Evolutionary conservation across 1,284 basidiomycete genomes (phyloP), one percentile per base, ranked within the genome.

Genomic region (Salmacisia buchloeana): DNA sequence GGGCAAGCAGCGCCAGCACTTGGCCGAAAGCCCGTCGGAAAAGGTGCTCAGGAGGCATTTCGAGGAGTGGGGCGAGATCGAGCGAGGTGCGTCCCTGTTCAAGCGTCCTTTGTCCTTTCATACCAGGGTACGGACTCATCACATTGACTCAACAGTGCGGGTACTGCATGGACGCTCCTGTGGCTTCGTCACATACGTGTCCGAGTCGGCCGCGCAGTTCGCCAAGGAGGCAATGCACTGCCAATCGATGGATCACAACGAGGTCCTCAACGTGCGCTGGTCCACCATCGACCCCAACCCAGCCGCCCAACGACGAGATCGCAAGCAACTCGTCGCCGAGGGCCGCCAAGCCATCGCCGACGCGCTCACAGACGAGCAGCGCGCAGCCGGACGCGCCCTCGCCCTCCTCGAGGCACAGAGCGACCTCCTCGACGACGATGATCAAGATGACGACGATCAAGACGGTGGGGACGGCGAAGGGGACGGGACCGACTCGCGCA

Each of bases 181-280:
- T 64, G 96, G 92, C 0, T 99, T 99, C 81, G 94, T 98, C 57
- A 97, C 94, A 1, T 99, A 94, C 82, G 86, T 88, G 60, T 85
- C 86, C 45, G 94, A 99, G 78, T 66, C 72, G 76, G 89, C 62
- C 83, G 96, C 92, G 0, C 92, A 96, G 77, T 99, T 99, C 79
- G 96, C 94, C 18, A 97, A 97, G 79, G 96, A 98, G 81, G 87
- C 96, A 0, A 99, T 99, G 96, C 91, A 93, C 46, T 93, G 94
- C 81, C 96, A 99, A 81, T 94, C 92, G 27, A 84, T 98, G 70
- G 94, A 98, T 81, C 91, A 94, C 75, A 91, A 97, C 80, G 96
- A 99, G 81, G 92, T 97, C 70, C 85, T 98, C 69, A 99, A 99
- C 81, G 70, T 79, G 13, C 73, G 77, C 15, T 79, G 77, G 77